A percentile compares a stretch with the other conserved stretches of the same genome.
Evolutionary conservation across 306 rosid species (phyloP).

Genomic region (Calophaca sinica): DNA sequence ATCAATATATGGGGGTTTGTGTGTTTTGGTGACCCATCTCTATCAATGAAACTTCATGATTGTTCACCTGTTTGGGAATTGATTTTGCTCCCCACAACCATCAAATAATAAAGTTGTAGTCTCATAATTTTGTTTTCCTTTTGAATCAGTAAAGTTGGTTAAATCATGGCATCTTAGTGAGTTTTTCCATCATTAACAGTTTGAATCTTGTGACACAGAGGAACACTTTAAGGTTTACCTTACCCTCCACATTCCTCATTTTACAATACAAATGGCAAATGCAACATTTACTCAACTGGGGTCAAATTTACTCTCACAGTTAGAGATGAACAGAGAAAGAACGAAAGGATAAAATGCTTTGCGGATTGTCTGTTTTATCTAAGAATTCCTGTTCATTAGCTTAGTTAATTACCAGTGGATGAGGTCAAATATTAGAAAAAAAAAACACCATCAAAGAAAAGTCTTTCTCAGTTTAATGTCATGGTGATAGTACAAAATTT

Average conservation of each 20-base stretch:
- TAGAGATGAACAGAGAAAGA: slow-evolving; percentile 25
- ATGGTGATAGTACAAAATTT: slow-evolving; percentile 5
- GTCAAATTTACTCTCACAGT: slow-evolving; percentile 39
- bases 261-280: slow-evolving; percentile 22
- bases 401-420: slow-evolving; percentile 39
- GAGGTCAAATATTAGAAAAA: background rate
- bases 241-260: slow-evolving; percentile 47
- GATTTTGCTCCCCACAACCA: slow-evolving; percentile 93
- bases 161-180: slow-evolving; percentile 86
- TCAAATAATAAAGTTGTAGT: slow-evolving; percentile 61
- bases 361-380: slow-evolving; percentile 34
- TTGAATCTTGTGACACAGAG: slow-evolving; percentile 65
- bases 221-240: slow-evolving; percentile 55
- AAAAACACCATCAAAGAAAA: too few relatives aligned
- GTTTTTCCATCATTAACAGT: slow-evolving; percentile 80
- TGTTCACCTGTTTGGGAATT: slow-evolving; percentile 71
- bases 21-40: slow-evolving; percentile 66
- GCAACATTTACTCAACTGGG: slow-evolving; percentile 40
- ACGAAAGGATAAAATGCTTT: slow-evolving; percentile 34
- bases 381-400: slow-evolving; percentile 33
- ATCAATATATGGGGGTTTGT: slow-evolving; percentile 47
- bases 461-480: too few relatives aligned
- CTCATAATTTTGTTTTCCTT: slow-evolving; percentile 78
- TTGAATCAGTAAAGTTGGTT: slow-evolving; percentile 76
- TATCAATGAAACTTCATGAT: slow-evolving; percentile 76